Conservation (phyloP, 148 eudicot genomes). For the Beta vulgaris region DNA sequence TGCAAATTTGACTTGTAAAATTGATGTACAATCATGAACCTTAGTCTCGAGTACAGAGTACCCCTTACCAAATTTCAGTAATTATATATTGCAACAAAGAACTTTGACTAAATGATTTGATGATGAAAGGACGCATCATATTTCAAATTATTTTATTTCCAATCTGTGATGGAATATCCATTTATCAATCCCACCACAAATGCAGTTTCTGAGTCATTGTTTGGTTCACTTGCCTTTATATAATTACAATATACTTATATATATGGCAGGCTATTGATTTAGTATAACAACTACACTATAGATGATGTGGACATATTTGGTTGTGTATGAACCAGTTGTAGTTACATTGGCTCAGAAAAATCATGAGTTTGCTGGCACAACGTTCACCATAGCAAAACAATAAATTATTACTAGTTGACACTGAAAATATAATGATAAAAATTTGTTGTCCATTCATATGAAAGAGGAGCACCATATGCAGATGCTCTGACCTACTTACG, state of each 20-base stretch:
- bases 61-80: no score
- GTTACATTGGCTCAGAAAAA: background rate
- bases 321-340: background rate
- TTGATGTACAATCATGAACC: no score
- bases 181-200: background rate
- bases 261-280: slow-evolving; percentile 2
- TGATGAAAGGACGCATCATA: slow-evolving; percentile 6
- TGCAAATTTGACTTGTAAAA: no score
- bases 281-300: slow-evolving; percentile 11
- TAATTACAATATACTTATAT: no score
- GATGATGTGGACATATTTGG: slow-evolving; percentile 15
- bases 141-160: background rate
- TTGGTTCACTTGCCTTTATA: background rate
- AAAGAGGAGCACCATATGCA: slow-evolving; percentile 6
- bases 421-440: background rate
- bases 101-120: no score
- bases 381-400: slow-evolving; percentile 7
- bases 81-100: no score
- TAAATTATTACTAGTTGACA: background rate
- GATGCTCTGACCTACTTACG: background rate
- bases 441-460: background rate
- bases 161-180: background rate
- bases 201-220: slow-evolving; percentile 5
- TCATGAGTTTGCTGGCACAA: slow-evolving; percentile 22
- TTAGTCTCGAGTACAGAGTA: no score